phyloP scores from a whole-genome alignment of 2,329 filamentous ascomycete genomes.

The Sporothrix variecibatus region DNA sequence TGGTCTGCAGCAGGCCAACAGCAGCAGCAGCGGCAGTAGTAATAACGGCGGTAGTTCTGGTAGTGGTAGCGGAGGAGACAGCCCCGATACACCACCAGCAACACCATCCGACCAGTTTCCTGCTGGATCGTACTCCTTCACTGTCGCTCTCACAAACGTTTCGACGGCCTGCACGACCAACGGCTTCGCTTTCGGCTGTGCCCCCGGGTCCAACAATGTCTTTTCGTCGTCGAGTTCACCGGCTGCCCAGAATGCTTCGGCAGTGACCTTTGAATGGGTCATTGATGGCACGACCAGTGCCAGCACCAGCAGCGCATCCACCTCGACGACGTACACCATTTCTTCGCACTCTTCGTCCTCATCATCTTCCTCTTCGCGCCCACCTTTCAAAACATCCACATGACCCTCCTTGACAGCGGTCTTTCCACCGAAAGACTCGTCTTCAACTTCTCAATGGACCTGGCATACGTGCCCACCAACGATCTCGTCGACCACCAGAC shows the following conservation, averaged over 20 bases:
- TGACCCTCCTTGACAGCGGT: conserved; percentile 52
- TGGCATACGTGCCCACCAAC: conserved; percentile 51
- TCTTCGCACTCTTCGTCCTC: conserved; percentile 48
- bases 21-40: background rate
- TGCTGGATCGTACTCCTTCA: conserved; percentile 62
- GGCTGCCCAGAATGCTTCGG: conserved; percentile 41
- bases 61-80: background rate
- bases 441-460: conserved; percentile 57
- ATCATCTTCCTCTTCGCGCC: conserved; percentile 42
- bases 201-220: conserved; percentile 42
- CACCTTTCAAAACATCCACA: conserved; percentile 52
- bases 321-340: conserved; percentile 18
- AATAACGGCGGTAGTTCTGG: background rate
- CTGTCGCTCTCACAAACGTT: conserved; percentile 57
- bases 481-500: conserved; percentile 46
- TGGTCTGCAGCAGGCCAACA: conserved; percentile 38
- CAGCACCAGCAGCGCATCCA: conserved; percentile 24
- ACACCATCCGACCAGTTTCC: conserved; percentile 50
- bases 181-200: conserved; percentile 62
- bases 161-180: conserved; percentile 60
- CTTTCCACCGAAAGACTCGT: conserved; percentile 56
- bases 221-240: conserved; percentile 50
- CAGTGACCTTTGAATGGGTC: conserved; percentile 63
- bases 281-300: conserved; percentile 40
- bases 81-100: background rate